Conservation (phyloP, 1,284 basidiomycete genomes). For the Cutaneotrichosporon cavernicola region DNA sequence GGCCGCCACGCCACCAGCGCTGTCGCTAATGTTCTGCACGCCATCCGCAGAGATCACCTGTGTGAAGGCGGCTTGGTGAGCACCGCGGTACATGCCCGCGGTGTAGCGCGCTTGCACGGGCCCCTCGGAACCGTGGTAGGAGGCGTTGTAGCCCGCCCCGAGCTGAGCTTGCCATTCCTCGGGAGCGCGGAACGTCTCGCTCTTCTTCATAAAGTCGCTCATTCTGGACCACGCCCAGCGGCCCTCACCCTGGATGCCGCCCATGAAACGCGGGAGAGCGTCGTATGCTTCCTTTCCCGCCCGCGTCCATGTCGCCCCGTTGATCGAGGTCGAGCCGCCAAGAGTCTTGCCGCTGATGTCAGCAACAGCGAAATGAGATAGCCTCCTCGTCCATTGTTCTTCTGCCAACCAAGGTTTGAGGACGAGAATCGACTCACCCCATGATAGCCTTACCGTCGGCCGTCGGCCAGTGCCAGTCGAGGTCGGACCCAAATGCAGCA, state of each 20-base stretch:
- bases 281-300: conserved; percentile 63
- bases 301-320: conserved; percentile 57
- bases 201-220: conserved; percentile 60
- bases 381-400: too few species aligned
- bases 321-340: conserved; percentile 35
- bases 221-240: conserved; percentile 63
- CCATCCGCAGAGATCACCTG: conserved; percentile 49
- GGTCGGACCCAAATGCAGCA: conserved; percentile 23
- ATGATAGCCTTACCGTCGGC: conserved; percentile 25
- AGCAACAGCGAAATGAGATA: not conserved
- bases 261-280: conserved; percentile 58
- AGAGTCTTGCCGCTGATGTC: conserved; percentile 22
- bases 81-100: conserved; percentile 60
- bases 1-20: conserved; percentile 62
- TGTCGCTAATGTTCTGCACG: conserved; percentile 52
- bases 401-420: too few species aligned
- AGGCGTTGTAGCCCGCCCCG: conserved; percentile 53
- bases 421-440: conserved; percentile 15
- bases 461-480: conserved; percentile 27
- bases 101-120: conserved; percentile 59
- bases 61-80: conserved; percentile 59
- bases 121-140: conserved; percentile 59
- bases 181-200: conserved; percentile 61
- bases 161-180: conserved; percentile 57
- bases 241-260: conserved; percentile 42